Base-by-base conservation (phyloP, 2,329 filamentous ascomycete species). In the Rutstroemia sp. region DNA sequence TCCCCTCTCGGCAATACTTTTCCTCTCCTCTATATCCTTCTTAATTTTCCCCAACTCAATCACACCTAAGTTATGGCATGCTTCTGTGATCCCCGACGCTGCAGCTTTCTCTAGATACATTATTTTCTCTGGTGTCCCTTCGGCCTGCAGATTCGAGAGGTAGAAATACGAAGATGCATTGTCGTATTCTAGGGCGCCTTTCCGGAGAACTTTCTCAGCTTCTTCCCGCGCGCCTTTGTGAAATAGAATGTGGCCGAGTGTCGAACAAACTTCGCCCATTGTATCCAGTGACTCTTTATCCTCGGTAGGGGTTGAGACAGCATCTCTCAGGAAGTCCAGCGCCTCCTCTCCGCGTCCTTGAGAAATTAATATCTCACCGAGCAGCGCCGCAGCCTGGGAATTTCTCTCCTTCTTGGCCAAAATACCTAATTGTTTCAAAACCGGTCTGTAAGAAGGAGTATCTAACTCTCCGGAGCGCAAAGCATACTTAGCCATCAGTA, bases 51-150 rank as follows among this genome's bases (percentile, higher is more conserved):
- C 42, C 9, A 68, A 44, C 45, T 68, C 64, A 4, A 67, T 34
- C 10, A 49, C 57, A n/a, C 66, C 67, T 18, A 70, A 61, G 50
- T 66, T 64, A 18, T 66, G 62, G n/a, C 52, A 63, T n/a, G 69
- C 69, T 38, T 67, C 66, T 1, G 55, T 10, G 19, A 70, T 59
- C 2, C 69, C 67, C 0, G 65, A 63, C 1, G 59, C 58, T 9
- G 69, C 67, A 19, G 69, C 68, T 58, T 69, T 68, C 2, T 66
- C 47, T 9, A 69, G 34, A 54, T 67, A 69, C 0, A 61, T 50
- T 38, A 64, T 52, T 12, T 66, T 59, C 8, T 59, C 50, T 10
- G 47, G n/a, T 6, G 65, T 64, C 0, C 55, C 59, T 8, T 58
- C 37, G 18, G 56, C 52, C 42, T 63, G 38, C 2, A 64, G 30